A percentile compares a stretch with the other conserved stretches of the same genome.
Conservation (phyloP, 257 asterid genomes). For the Nicotiana knightiana region DNA sequence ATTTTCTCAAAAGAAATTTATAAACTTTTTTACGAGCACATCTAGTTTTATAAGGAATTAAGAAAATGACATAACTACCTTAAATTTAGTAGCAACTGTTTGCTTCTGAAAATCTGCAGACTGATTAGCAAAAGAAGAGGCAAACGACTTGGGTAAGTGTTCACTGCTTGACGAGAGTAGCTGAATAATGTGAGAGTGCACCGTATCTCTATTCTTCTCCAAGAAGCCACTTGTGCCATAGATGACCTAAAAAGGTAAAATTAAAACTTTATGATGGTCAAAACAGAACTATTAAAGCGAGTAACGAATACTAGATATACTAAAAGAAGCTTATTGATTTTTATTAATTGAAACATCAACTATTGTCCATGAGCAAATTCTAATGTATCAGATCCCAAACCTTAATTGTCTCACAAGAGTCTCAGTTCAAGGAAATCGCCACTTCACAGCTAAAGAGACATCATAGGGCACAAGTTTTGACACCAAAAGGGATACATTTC, state of each 20-base stretch:
- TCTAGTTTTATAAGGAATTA: background rate
- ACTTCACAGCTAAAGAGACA: background rate
- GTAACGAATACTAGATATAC: background rate
- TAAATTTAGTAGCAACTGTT: conserved; percentile 68
- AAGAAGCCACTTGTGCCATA: conserved; percentile 65
- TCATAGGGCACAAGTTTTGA: background rate
- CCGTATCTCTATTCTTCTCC: conserved; percentile 77
- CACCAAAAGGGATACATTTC: background rate
- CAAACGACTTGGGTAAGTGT: conserved; percentile 53
- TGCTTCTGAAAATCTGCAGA: conserved; percentile 48
- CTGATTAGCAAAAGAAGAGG: conserved; percentile 33
- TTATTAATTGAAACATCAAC: background rate
- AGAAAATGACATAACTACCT: conserved; percentile 42
- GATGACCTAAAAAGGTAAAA: conserved; percentile 43
- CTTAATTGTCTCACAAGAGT: background rate
- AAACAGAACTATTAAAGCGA: background rate
- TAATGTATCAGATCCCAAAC: background rate
- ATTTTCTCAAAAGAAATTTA: background rate
- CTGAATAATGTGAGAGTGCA: conserved; percentile 50
- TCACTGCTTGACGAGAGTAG: conserved; percentile 58
- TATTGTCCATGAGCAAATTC: background rate
- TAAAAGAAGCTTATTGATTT: conserved; percentile 3
- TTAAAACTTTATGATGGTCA: background rate
- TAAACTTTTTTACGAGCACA: background rate
- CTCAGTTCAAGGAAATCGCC: background rate